Evolutionary conservation across 2,329 filamentous ascomycete genomes (phyloP), one percentile per base, ranked within the genome.

Genomic region (Hypoxylon sp.): DNA sequence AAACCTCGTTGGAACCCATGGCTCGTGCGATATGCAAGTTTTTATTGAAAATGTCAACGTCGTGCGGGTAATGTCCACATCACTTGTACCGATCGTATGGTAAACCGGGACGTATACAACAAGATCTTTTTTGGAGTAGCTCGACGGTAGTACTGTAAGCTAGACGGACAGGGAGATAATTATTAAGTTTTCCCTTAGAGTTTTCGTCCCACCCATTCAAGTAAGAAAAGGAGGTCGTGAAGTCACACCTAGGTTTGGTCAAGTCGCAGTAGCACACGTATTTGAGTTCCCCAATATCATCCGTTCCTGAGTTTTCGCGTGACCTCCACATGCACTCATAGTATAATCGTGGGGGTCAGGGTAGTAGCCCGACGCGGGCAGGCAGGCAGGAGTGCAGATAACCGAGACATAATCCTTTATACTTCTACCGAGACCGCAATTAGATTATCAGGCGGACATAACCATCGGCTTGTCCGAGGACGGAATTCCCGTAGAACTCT

Each of bases 1-100:
- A n/a, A 23, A 49, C 46, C 10, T 74, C 67, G 65, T 48, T 59
- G 21, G 73, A 74, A 66, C 67, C 70, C 73, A 75, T 75, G 51
- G 51, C 50, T 68, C 21, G 30, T 53, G 30, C 17, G 6, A 28
- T 62, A 58, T 65, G 48, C 45, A 63, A 32, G 43, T 56, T 51
- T 25, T 41, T 60, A 60, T 65, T 38, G 14, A 63, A 56, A 21
- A 34, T 57, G 21, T 32, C 49, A 46, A 38, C 28, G 9, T 48
- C 57, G 13, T 17, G 56, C 19, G 7, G 50, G 56, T 53, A 56
- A 30, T 52, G 13, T 62, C 9, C 23, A 25, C 48, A 17, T 34
- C 52, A 64, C 34, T 36, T 62, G 57, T 21, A 52, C 10, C 14
- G 17, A 41, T 51, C 6, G 25, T 57, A 45, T 43, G 58, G 13